These are phyloP conservation scores for Solanum lycopersicoides DNA, from an alignment of 257 asterid species.

Conservation along the genomic window DNA sequence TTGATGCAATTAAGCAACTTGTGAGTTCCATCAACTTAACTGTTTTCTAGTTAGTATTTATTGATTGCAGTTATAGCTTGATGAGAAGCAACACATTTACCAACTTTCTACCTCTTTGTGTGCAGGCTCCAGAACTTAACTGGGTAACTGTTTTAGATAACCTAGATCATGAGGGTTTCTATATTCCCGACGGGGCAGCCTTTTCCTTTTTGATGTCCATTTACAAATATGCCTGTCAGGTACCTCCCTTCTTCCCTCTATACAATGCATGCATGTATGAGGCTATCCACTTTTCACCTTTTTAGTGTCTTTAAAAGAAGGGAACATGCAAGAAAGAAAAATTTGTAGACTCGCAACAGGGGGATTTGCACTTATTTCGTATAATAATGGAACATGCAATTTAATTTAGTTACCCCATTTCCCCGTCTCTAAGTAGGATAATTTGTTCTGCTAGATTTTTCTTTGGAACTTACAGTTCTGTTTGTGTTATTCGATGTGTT, in stretches of 20 bases:
- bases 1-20: conserved; percentile 84
- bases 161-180: conserved; percentile 91
- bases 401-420: background rate
- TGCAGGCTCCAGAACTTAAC: conserved; percentile 73
- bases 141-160: conserved; percentile 75
- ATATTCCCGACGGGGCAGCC: conserved; percentile 63
- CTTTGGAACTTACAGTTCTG: background rate
- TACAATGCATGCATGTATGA: background rate
- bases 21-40: conserved; percentile 33
- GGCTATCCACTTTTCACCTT: background rate
- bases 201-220: conserved; percentile 81
- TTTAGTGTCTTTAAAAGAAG: background rate
- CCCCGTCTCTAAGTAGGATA: background rate
- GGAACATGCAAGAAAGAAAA: background rate
- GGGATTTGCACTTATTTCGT: background rate
- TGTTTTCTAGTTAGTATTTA: background rate
- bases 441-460: background rate
- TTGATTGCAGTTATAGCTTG: background rate
- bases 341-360: background rate
- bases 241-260: conserved; percentile 3
- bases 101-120: background rate
- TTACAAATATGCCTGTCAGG: conserved; percentile 79
- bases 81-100: background rate
- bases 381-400: background rate
- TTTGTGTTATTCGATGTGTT: background rate